Percentiles rank a stretch among this genome's conserved stretches.
phyloP scores from a whole-genome alignment of 371 early-diverging fungal species.

The Mucor mucedo region DNA sequence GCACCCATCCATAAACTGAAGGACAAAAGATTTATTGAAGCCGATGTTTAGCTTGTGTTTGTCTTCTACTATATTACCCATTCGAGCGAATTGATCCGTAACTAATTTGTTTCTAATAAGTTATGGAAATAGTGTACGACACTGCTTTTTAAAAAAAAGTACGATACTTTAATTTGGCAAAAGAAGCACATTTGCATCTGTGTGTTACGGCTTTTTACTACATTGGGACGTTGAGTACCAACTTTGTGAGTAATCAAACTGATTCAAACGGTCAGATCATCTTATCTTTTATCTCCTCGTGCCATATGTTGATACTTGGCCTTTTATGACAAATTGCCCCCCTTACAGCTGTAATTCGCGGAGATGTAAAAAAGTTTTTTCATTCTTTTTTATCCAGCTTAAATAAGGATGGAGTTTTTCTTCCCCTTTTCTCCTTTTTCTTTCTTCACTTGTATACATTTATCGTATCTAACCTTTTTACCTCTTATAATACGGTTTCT shows the following conservation, averaged over 20 bases:
- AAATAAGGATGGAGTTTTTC: not conserved
- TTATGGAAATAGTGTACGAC: no score
- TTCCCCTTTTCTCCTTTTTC: not conserved
- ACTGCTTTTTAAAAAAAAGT: no score
- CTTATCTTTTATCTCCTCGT: not conserved
- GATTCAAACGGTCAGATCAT: not conserved
- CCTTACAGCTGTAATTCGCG: not conserved
- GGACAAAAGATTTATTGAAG: no score
- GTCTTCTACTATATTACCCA: no score
- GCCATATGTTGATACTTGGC: not conserved
- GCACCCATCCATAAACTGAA: no score
- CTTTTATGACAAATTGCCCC: no score
- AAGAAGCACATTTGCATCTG: no score
- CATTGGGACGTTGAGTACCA: slow-evolving; percentile 6
- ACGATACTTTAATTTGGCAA: no score
- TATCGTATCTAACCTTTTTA: not conserved
- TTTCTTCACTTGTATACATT: not conserved
- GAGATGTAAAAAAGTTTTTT: not conserved
- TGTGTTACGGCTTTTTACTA: no score
- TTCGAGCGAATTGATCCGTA: no score
- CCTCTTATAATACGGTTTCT: not conserved
- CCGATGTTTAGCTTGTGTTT: no score
- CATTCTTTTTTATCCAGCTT: not conserved
- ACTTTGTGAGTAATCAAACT: slow-evolving; percentile 19
- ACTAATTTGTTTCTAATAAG: no score